These are phyloP conservation scores for Cardiosporidium cionae DNA, from an alignment of 169 alveolate species.

Conservation along the genomic window DNA sequence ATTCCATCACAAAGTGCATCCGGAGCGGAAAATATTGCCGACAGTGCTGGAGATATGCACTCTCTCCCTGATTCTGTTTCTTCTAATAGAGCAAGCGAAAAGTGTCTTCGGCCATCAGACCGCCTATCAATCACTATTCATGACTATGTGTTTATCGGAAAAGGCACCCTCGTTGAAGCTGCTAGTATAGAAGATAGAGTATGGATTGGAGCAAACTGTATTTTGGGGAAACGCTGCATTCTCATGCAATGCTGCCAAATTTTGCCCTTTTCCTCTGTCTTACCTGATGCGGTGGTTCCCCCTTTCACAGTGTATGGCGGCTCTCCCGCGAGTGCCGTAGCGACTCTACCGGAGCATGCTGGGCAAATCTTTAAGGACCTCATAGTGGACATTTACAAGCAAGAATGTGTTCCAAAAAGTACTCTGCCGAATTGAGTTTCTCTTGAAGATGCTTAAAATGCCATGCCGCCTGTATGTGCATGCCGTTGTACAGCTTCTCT, in stretches of 20 bases:
- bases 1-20: no score
- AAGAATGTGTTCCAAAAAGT: no score
- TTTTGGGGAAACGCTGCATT: slow-evolving; percentile 59
- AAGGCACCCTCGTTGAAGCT: slow-evolving; percentile 55
- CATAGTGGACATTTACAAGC: no score
- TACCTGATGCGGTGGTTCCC: slow-evolving; percentile 67
- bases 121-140: slow-evolving; percentile 57
- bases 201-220: slow-evolving; percentile 63
- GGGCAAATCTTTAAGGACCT: slow-evolving; percentile 27
- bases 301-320: slow-evolving; percentile 75
- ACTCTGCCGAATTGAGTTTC: no score
- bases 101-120: neutral
- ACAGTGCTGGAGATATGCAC: no score
- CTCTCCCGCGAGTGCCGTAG: slow-evolving; percentile 59
- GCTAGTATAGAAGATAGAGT: slow-evolving; percentile 63
- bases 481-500: no score
- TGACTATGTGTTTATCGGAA: slow-evolving; percentile 61
- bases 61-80: no score
- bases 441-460: no score
- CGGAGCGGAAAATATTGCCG: neutral
- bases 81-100: no score
- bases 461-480: no score
- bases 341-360: slow-evolving; percentile 56
- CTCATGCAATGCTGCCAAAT: slow-evolving; percentile 58
- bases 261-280: slow-evolving; percentile 54